These are phyloP conservation scores for Hypericum perforatum DNA, from an alignment of 345 rosid species.

Conservation along the genomic window DNA sequence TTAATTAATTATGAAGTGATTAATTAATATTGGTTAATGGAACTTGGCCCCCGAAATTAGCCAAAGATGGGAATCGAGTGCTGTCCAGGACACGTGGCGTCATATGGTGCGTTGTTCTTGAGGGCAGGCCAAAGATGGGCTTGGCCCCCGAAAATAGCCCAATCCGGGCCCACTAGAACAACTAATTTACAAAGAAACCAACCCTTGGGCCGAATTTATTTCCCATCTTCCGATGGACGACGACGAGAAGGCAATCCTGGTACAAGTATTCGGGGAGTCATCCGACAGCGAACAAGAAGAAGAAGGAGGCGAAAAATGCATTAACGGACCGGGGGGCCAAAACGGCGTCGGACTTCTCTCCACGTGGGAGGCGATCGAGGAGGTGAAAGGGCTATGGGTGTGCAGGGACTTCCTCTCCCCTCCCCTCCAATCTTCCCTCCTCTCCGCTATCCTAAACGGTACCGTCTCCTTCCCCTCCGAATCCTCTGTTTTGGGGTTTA, in stretches of 20 bases:
- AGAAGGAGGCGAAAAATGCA: not conserved
- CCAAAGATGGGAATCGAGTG: no score
- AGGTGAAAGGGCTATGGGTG: slow-evolving; percentile 59
- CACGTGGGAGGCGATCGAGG: slow-evolving; percentile 45
- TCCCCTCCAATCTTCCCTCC: slow-evolving; percentile 37
- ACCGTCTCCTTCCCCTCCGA: slow-evolving; percentile 3
- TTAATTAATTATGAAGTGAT: no score
- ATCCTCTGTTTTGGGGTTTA: not conserved
- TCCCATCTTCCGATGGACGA: not conserved
- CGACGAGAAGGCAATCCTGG: slow-evolving; percentile 15
- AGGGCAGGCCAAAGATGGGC: no score
- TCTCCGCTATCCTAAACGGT: slow-evolving; percentile 57
- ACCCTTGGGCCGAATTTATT: no score
- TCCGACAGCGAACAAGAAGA: slow-evolving; percentile 44
- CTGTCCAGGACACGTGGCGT: no score
- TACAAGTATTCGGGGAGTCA: slow-evolving; percentile 63
- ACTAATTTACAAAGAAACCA: no score
- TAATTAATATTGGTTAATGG: no score
- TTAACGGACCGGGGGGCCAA: slow-evolving; percentile 3
- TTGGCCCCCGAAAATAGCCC: no score
- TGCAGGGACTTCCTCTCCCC: slow-evolving; percentile 58
- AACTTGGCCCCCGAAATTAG: no score
- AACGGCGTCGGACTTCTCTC: slow-evolving; percentile 2
- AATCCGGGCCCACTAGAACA: no score
- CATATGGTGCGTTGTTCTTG: no score